These are phyloP conservation scores for Fusarium falciforme DNA, from an alignment of 2,329 filamentous ascomycete species.

Conservation along the genomic window DNA sequence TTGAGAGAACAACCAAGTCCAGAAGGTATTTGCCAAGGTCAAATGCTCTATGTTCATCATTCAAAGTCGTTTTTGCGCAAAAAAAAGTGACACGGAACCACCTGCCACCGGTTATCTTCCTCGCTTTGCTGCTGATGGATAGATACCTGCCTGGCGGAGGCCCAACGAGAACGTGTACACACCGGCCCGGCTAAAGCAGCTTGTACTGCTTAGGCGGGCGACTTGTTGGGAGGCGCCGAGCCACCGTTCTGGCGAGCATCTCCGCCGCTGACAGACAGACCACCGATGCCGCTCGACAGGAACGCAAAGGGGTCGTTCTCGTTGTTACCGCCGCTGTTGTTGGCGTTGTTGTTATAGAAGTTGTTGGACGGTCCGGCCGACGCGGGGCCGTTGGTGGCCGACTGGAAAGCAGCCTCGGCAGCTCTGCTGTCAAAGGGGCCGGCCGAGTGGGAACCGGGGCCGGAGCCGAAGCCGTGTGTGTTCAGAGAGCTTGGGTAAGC, in stretches of 20 bases:
- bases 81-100: slow-evolving; percentile 43
- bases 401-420: slow-evolving; percentile 93
- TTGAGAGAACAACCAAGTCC: slow-evolving; percentile 55
- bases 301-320: slow-evolving; percentile 85
- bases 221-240: slow-evolving; percentile 68
- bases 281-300: slow-evolving; percentile 78
- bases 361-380: slow-evolving; percentile 76
- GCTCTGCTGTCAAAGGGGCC: slow-evolving; percentile 93
- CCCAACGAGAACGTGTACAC: slow-evolving; percentile 44
- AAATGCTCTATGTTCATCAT: slow-evolving; percentile 59
- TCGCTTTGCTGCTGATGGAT: slow-evolving; percentile 27
- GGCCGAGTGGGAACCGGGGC: slow-evolving; percentile 82
- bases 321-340: slow-evolving; percentile 72
- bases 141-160: slow-evolving; percentile 16
- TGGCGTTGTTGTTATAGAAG: slow-evolving; percentile 67
- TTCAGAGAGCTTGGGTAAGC: slow-evolving; percentile 82
- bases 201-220: slow-evolving; percentile 61
- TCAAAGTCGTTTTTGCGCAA: slow-evolving; percentile 52
- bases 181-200: slow-evolving; percentile 39
- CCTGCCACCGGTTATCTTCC: slow-evolving; percentile 20
- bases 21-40: slow-evolving; percentile 58
- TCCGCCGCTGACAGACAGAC: slow-evolving; percentile 75
- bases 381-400: slow-evolving; percentile 83
- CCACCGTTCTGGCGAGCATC: slow-evolving; percentile 73
- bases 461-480: slow-evolving; percentile 79